Percentiles rank a stretch among this genome's conserved stretches.
phyloP scores from a whole-genome alignment of 2,329 filamentous ascomycete species.

The Fusarium sp. region DNA sequence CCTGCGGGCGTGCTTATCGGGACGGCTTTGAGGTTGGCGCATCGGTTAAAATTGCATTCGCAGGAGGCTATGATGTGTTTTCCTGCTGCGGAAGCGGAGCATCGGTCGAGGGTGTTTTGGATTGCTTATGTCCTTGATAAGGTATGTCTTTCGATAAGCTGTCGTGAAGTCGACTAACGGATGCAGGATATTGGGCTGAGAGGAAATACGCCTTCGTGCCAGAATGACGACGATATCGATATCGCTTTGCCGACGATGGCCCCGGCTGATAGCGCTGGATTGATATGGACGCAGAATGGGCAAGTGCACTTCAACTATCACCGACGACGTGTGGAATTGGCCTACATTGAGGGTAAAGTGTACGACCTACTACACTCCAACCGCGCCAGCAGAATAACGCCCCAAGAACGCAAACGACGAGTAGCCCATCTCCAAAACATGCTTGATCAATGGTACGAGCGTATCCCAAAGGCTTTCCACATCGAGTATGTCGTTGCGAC shows the following conservation, averaged over 20 bases:
- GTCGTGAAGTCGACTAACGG: background rate
- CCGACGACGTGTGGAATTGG: slow-evolving; percentile 55
- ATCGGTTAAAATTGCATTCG: slow-evolving; percentile 53
- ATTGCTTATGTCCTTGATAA: slow-evolving; percentile 57
- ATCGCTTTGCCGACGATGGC: slow-evolving; percentile 51
- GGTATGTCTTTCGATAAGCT: slow-evolving; percentile 28
- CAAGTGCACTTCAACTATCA: slow-evolving; percentile 53
- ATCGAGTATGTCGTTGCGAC: slow-evolving; percentile 50
- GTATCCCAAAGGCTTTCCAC: slow-evolving; percentile 51
- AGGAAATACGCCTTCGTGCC: slow-evolving; percentile 53
- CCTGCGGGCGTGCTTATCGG: slow-evolving; percentile 55
- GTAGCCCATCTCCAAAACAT: slow-evolving; percentile 48
- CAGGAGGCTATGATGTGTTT: slow-evolving; percentile 42
- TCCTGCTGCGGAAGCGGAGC: slow-evolving; percentile 49
- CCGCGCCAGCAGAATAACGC: slow-evolving; percentile 44
- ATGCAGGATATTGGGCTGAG: slow-evolving; percentile 52
- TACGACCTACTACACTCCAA: slow-evolving; percentile 56
- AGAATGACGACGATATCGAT: slow-evolving; percentile 56
- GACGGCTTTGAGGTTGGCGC: slow-evolving; percentile 55
- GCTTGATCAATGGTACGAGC: slow-evolving; percentile 53
- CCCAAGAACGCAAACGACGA: slow-evolving; percentile 48
- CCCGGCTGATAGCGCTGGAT: slow-evolving; percentile 49
- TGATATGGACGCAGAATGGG: slow-evolving; percentile 53
- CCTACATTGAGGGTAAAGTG: slow-evolving; percentile 56
- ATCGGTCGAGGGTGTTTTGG: slow-evolving; percentile 56